Base-by-base conservation (phyloP, 169 alveolate genomes). In the Cryptosporidium andersoni region DNA sequence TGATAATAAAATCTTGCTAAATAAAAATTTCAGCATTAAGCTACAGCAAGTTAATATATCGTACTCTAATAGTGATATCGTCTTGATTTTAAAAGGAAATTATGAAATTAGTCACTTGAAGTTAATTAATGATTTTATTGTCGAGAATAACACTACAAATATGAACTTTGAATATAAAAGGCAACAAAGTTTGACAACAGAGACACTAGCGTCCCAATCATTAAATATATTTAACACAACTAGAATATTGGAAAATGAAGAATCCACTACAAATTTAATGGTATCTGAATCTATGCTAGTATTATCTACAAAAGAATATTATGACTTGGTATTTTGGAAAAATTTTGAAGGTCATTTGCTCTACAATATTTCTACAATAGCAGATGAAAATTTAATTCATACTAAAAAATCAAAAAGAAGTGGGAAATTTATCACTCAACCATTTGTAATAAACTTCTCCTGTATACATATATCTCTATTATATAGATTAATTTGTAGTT, bases 261-360 rank as follows among this genome's bases (percentile, higher is more conserved):
- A 74, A 34, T 12, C 45, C 1, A 74, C 45, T 48, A 6, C 42
- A 8, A 56, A 34, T 14, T 6, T 74, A 8, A n/a, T 48, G 5
- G 2, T 74, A 37, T 16, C 49, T 16, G 52, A 51, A 45, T 74
- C 68, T 5, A 34, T 7, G 11, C 8, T 58, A 3, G 14, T 2
- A 9, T 58, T 14, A 25, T 12, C 16, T 4, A 74, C 48, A 16
- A 16, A 4, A 6, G 63, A 62, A 25, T 60, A 47, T 48, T 60
- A 60, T 37, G 62, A 55, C n/a, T 48, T 74, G 1, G 42, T 45
- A 51, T 48, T 74, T 12, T 74, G 67, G 74, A 68, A 74, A 43
- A 34, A 16, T 7, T 6, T 74, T 42, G 85, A 74, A 37, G 9
- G 43, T n/a, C 74, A 74, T 58, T 12, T 60, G 25, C 40, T 74